Base-by-base conservation (phyloP, 1,284 basidiomycete genomes). In the Lignosus rhinocerotis region DNA sequence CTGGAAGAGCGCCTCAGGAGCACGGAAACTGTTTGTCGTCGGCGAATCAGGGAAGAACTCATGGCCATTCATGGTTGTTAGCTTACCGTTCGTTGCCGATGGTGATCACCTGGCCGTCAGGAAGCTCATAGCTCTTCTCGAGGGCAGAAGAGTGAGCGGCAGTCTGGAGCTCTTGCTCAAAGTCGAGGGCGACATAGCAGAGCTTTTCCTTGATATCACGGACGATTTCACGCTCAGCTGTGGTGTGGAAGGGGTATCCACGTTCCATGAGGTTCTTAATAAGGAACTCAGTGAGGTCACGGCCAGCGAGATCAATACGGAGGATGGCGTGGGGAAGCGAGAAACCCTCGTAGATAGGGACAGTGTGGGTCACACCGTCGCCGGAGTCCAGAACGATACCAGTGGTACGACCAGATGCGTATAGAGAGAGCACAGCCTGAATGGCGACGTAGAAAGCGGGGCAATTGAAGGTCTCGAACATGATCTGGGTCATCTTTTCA, bases 141-240 rank as follows among this genome's bases (percentile, higher is more conserved):
- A 96, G 79, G 48, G 93, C 88, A 58, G 93, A 95, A 31, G 93
- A 94, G 76, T 94, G 92, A 64, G 92, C 90, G 45, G 94, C 93
- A 44, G 92, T 95, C 80, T 94, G 91, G 69, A 97, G 83, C 80
- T 97, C 95, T 79, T 97, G 92, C 78, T 96, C 94, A 72, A 96
- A 97, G 81, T 97, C 95, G 68, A 96, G 87, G 41, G 95, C 95
- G 70, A 97, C 94, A 78, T 97, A 97, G 81, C 94, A 96, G 51
- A 97, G 87, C 83, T 96, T 96, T 85, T 97, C 95, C 85, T 97
- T 97, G 84, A 97, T 96, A 77, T 97, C 95, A 71, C 95, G 87
- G 71, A 97, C 95, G 63, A 97, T 94, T 87, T 96, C 94, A 73
- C 91, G 88, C 81, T 96, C 94, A 61, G 94, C 93, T 19, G 92